These are phyloP conservation scores for Phytophthora idaei DNA, from an alignment of 352 stramenopile genomes.

Conservation along the genomic window DNA sequence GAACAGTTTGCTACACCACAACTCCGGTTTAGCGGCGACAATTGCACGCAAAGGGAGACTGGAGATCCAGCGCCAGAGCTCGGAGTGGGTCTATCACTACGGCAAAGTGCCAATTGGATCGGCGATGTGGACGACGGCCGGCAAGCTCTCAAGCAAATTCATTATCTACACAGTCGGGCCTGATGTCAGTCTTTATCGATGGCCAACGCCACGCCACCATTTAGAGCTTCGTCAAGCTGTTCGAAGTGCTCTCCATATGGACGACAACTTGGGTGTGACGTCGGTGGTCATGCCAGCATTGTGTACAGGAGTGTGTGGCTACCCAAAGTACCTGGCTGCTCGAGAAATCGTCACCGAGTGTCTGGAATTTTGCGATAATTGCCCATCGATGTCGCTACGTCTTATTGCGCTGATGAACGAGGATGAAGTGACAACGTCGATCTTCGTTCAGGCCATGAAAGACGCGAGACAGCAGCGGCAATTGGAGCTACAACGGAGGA, in stretches of 20 bases:
- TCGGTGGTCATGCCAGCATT: slow-evolving; percentile 49
- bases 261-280: slow-evolving; percentile 21
- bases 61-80: slow-evolving; percentile 37
- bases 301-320: slow-evolving; percentile 44
- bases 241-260: slow-evolving; percentile 31
- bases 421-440: slow-evolving; percentile 28
- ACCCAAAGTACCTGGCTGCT: slow-evolving; percentile 44
- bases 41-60: slow-evolving; percentile 34
- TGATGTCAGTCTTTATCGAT: slow-evolving; percentile 10
- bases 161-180: slow-evolving; percentile 55
- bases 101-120: slow-evolving; percentile 35
- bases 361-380: slow-evolving; percentile 23
- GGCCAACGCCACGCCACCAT: slow-evolving; percentile 11
- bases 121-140: slow-evolving; percentile 40
- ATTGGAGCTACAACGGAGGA: not conserved
- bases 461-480: slow-evolving; percentile 15
- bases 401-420: slow-evolving; percentile 44
- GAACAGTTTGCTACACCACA: slow-evolving; percentile 35
- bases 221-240: slow-evolving; percentile 17
- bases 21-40: slow-evolving; percentile 31
- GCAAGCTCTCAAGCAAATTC: slow-evolving; percentile 34
- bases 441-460: slow-evolving; percentile 33
- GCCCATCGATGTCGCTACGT: slow-evolving; percentile 5
- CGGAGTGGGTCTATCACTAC: slow-evolving; percentile 30
- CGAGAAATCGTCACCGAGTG: slow-evolving; percentile 43